Evolutionary conservation across 495 filamentous ascomycete genomes (phyloP).

Genomic region (Neurospora sublineolata): DNA sequence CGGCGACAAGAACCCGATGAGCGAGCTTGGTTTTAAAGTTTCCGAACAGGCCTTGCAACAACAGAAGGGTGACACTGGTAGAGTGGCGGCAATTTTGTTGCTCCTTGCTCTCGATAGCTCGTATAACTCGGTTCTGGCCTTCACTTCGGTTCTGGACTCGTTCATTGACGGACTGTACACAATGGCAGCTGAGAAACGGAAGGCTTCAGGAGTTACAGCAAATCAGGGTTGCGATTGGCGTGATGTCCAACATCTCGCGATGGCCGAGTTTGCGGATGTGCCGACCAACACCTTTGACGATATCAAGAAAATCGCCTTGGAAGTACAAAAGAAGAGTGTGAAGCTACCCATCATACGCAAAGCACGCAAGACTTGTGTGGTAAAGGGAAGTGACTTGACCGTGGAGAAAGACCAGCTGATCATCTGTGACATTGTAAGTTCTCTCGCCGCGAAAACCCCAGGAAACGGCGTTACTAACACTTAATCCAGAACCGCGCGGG

Average conservation of each 20-base stretch:
- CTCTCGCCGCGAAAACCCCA: neutral
- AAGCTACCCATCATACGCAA: constrained; percentile 7
- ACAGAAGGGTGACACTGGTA: neutral
- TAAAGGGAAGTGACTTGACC: neutral
- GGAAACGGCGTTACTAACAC: neutral
- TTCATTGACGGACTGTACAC: constrained; percentile 1
- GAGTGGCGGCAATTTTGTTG: constrained; percentile 6
- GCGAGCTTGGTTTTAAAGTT: constrained; percentile 2
- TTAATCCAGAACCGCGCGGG: neutral
- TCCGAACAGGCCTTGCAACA: constrained; percentile 2
- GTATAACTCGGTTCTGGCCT: constrained; percentile 9
- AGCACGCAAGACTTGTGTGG: neutral
- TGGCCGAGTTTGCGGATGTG: neutral
- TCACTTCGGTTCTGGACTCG: neutral
- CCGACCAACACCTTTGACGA: neutral
- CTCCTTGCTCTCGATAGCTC: constrained; percentile 9
- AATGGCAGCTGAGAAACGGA: neutral
- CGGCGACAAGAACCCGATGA: constrained; percentile 2
- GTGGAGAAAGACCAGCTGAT: constrained; percentile 2
- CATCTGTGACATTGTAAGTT: constrained; percentile 8
- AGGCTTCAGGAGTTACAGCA: neutral
- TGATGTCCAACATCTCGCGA: neutral
- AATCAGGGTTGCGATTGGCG: neutral
- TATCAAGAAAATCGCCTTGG: constrained; percentile 1
- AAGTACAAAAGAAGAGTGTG: constrained; percentile 1